Evolutionary conservation across 176 grass and related monocot species (phyloP).

Genomic region (Paspalum notatum): DNA sequence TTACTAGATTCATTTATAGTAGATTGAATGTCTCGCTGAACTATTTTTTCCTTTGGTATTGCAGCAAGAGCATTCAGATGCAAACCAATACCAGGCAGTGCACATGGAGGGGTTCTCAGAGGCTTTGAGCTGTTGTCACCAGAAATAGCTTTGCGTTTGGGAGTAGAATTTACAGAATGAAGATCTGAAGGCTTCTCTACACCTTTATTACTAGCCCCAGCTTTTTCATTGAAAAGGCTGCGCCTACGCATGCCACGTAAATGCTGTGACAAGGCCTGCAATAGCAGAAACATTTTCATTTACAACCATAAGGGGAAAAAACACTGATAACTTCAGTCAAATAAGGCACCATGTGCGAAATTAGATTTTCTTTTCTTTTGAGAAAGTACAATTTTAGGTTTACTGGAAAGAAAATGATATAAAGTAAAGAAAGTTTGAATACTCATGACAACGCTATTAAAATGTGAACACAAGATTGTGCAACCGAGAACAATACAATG

Average conservation of each 20-base stretch:
- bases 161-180: conserved; percentile 53
- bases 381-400: background rate
- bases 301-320: conserved; percentile 1
- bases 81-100: conserved; percentile 96
- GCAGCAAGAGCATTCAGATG: conserved; percentile 90
- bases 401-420: background rate
- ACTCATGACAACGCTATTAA: conserved; percentile 10
- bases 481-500: background rate
- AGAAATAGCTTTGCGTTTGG: conserved; percentile 61
- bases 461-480: conserved; percentile 30
- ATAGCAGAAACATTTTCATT: conserved; percentile 37
- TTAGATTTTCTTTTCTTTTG: background rate
- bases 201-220: conserved; percentile 42
- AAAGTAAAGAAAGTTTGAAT: conserved; percentile 4
- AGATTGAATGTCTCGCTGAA: conserved; percentile 31
- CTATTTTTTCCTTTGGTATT: conserved; percentile 67
- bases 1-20: conserved; percentile 52
- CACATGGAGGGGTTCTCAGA: conserved; percentile 59
- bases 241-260: conserved; percentile 78
- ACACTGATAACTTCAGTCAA: conserved; percentile 22
- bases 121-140: conserved; percentile 53
- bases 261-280: conserved; percentile 69
- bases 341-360: background rate
- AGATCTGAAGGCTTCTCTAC: conserved; percentile 35
- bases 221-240: conserved; percentile 87